These are phyloP conservation scores for Lizonia empirigonia DNA, from an alignment of 2,329 filamentous ascomycete genomes.

Conservation along the genomic window DNA sequence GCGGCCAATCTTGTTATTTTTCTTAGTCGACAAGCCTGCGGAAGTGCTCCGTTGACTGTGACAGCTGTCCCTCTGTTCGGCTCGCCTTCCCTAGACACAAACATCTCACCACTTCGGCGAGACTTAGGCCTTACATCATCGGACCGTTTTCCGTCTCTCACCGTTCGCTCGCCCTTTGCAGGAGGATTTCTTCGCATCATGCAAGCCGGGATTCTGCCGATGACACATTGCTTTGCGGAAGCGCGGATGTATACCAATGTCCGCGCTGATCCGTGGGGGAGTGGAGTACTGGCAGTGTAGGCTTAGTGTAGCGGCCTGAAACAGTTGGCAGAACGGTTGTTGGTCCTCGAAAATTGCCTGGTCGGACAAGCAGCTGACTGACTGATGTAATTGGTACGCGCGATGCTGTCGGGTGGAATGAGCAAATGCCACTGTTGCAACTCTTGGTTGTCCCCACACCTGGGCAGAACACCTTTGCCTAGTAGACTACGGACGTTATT, in stretches of 20 bases:
- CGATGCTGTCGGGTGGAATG: background rate
- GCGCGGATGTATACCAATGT: background rate
- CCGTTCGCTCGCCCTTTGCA: background rate
- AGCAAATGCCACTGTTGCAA: background rate
- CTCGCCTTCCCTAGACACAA: background rate
- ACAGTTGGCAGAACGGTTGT: background rate
- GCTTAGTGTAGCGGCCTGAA: constrained; percentile 3
- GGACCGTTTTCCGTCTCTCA: constrained; percentile 1
- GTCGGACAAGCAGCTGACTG: too few species aligned
- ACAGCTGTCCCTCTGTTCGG: background rate
- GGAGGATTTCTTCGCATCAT: background rate
- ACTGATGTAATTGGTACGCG: too few species aligned
- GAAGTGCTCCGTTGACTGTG: background rate
- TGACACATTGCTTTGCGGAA: background rate
- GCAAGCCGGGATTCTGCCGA: constrained; percentile 7
- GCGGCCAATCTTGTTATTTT: background rate
- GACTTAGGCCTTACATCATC: constrained; percentile 1
- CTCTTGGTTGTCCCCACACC: background rate
- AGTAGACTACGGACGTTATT: too few species aligned
- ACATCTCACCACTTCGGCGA: background rate
- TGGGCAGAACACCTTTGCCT: too few species aligned
- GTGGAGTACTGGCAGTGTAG: background rate
- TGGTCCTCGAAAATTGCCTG: background rate
- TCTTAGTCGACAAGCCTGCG: background rate
- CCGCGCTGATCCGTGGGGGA: background rate